A percentile compares a stretch with the other conserved stretches of the same genome.
These are phyloP conservation scores for Cadophora sp. DNA, from an alignment of 2,329 filamentous ascomycete genomes.

Conservation along the genomic window DNA sequence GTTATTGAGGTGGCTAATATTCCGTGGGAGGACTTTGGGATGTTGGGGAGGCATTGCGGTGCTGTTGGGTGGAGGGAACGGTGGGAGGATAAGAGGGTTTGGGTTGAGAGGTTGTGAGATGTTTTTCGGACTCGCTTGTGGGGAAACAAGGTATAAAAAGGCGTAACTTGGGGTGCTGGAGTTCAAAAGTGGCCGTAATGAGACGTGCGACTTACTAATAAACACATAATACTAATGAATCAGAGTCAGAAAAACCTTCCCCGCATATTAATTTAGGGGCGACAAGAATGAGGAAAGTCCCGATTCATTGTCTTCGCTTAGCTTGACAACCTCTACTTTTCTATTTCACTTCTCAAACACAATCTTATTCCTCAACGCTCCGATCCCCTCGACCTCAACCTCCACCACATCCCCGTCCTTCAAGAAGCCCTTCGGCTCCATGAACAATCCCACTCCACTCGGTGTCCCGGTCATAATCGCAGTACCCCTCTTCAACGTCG, in stretches of 20 bases:
- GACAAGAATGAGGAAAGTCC: background rate
- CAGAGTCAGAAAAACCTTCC: background rate
- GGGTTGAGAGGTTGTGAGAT: slow-evolving; percentile 22
- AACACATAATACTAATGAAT: background rate
- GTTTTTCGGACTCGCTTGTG: background rate
- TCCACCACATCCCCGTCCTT: slow-evolving; percentile 46
- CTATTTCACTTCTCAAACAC: slow-evolving; percentile 16
- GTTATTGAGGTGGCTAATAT: slow-evolving; percentile 24
- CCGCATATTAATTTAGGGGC: background rate
- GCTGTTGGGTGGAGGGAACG: slow-evolving; percentile 24
- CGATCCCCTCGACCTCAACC: slow-evolving; percentile 42
- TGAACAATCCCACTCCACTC: slow-evolving; percentile 47
- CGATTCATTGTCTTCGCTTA: background rate
- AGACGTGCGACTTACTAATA: too few species aligned
- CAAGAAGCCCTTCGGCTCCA: slow-evolving; percentile 43
- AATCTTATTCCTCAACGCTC: slow-evolving; percentile 42
- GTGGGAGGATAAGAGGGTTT: slow-evolving; percentile 17
- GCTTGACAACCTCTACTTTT: background rate
- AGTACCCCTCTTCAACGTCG: slow-evolving; percentile 54
- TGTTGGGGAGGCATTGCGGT: background rate
- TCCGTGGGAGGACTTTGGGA: slow-evolving; percentile 9
- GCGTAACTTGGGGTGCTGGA: background rate
- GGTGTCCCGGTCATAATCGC: slow-evolving; percentile 59
- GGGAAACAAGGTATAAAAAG: background rate
- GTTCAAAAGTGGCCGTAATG: background rate